These are phyloP conservation scores for Yamadazyma buinensis DNA, from an alignment of 1,139 yeast genomes.

Conservation along the genomic window DNA sequence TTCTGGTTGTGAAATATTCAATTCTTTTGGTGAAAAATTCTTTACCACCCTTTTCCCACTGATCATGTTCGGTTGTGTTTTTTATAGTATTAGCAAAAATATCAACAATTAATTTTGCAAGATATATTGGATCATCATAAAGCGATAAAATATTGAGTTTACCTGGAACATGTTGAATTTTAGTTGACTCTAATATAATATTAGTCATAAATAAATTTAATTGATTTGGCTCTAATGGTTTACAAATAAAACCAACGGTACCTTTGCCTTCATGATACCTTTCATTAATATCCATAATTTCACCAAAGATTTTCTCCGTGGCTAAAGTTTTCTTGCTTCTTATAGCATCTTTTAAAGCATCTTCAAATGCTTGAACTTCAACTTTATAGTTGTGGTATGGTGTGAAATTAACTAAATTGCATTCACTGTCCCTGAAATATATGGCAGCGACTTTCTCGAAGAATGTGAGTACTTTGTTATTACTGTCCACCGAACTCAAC, in stretches of 20 bases:
- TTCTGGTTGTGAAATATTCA: constrained; percentile 46
- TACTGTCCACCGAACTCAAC: background rate
- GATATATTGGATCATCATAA: constrained; percentile 5
- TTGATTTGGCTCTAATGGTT: constrained; percentile 16
- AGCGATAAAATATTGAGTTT: background rate
- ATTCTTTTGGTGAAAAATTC: constrained; percentile 37
- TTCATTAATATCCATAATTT: constrained; percentile 14
- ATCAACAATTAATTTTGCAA: constrained; percentile 20
- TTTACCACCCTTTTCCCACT: constrained; percentile 48
- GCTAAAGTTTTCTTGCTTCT: background rate
- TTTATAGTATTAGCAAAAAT: constrained; percentile 42
- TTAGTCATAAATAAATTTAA: constrained; percentile 36
- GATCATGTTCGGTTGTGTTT: constrained; percentile 43
- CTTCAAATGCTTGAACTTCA: background rate
- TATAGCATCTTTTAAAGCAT: constrained; percentile 1
- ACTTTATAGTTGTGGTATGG: background rate
- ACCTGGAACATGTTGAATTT: constrained; percentile 4
- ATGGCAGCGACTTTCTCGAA: constrained; percentile 30
- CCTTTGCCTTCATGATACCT: constrained; percentile 10
- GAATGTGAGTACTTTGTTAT: constrained; percentile 18
- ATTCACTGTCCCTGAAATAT: constrained; percentile 22
- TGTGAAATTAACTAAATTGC: constrained; percentile 1
- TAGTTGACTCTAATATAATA: constrained; percentile 19
- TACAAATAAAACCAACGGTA: constrained; percentile 28
- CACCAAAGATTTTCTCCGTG: constrained; percentile 15